Percentiles rank a stretch among this genome's conserved stretches.
These are phyloP conservation scores for Ceratocystis destructans DNA, from an alignment of 2,329 filamentous ascomycete species.

Conservation along the genomic window DNA sequence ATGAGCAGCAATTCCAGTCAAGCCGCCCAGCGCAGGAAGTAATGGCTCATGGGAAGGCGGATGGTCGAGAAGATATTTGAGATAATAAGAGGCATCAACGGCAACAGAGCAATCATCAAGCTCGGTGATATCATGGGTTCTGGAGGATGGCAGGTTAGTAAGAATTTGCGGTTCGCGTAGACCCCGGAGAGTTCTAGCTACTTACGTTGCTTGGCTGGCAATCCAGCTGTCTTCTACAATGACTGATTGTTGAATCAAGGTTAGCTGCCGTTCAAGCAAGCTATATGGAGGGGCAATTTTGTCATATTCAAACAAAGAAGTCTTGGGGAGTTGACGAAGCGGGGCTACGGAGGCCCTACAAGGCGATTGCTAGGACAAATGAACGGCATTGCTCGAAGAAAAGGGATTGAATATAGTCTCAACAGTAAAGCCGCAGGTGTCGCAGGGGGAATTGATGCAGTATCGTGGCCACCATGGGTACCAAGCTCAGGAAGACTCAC, in stretches of 20 bases:
- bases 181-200: background rate
- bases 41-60: conserved; percentile 68
- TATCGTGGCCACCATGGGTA: background rate
- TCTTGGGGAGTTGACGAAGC: background rate
- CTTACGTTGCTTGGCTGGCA: conserved; percentile 29
- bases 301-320: background rate
- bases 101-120: conserved; percentile 64
- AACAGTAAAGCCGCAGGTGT: conserved; percentile 16
- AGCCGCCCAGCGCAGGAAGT: conserved; percentile 74
- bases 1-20: conserved; percentile 63
- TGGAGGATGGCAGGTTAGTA: conserved; percentile 22
- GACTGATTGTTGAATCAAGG: conserved; percentile 22
- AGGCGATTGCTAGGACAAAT: background rate
- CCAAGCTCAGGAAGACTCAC: conserved; percentile 24
- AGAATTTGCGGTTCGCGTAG: too few species aligned
- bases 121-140: conserved; percentile 50
- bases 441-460: background rate
- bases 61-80: conserved; percentile 62
- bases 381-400: background rate
- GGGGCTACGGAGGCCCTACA: background rate
- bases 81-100: conserved; percentile 81
- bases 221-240: conserved; percentile 31
- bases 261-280: conserved; percentile 3
- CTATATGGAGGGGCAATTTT: conserved; percentile 3
- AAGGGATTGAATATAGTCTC: background rate